Percentiles rank a stretch among this genome's conserved stretches.
These are phyloP conservation scores for Fomitopsis pinicola DNA, from an alignment of 1,284 basidiomycete species.

Conservation along the genomic window DNA sequence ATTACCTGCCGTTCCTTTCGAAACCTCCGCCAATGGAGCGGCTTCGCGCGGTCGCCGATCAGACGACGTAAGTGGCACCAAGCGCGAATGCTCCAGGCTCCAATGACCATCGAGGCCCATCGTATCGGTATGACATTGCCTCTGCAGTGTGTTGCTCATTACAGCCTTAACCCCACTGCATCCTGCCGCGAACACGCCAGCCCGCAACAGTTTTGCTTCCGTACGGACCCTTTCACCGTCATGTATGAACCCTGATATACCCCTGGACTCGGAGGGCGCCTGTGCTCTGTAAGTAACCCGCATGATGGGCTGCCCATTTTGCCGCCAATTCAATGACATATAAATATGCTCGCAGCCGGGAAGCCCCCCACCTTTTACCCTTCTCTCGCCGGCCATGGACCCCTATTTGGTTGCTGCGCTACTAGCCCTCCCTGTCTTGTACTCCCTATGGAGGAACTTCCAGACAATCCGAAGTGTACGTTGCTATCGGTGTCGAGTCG, in stretches of 20 bases:
- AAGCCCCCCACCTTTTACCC: not conserved
- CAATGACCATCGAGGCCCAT: not conserved
- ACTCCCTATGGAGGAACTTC: not conserved
- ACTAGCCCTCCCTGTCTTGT: slow-evolving; percentile 2
- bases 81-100: not conserved
- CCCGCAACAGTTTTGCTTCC: not conserved
- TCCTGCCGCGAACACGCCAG: not conserved
- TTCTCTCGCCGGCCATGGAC: not conserved
- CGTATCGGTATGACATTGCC: not conserved
- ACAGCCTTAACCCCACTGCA: not conserved
- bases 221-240: not conserved
- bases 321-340: not conserved
- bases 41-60: not conserved
- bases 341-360: not conserved
- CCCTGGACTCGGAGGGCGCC: not conserved
- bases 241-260: not conserved
- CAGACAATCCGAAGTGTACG: not conserved
- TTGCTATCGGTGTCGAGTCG: not conserved
- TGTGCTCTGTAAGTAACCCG: not conserved
- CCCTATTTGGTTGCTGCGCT: not conserved
- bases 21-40: not conserved
- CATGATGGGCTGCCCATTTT: not conserved
- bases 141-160: not conserved
- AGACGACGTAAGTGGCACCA: not conserved
- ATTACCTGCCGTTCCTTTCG: not conserved